A percentile compares a stretch with the other conserved stretches of the same genome.
These are phyloP conservation scores for Anthoceros angustus DNA, from an alignment of 225 moss, liverwort and hornwort genomes.

Conservation along the genomic window DNA sequence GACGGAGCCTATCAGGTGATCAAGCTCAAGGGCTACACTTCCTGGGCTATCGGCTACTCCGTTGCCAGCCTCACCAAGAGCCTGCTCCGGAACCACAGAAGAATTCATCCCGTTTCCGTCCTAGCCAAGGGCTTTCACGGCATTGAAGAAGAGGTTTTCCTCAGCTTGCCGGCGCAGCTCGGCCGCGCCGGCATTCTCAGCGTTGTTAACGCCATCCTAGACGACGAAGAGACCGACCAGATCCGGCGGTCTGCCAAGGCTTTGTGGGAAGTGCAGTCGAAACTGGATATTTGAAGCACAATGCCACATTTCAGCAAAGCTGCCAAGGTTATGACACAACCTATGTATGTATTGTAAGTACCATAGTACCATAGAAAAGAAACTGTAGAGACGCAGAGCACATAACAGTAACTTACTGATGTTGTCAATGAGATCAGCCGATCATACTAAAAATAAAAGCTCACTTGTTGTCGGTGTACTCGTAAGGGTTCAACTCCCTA, in stretches of 20 bases:
- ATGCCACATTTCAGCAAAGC: too few species aligned
- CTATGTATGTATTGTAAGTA: too few species aligned
- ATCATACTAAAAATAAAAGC: too few species aligned
- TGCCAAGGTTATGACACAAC: too few species aligned
- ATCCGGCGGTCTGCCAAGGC: conserved; percentile 42
- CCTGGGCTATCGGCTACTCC: conserved; percentile 90
- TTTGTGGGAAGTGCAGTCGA: conserved; percentile 34
- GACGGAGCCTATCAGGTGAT: conserved; percentile 83
- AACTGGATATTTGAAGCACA: conserved; percentile 24
- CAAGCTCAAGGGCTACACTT: conserved; percentile 79
- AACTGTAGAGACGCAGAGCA: too few species aligned
- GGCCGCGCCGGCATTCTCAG: conserved; percentile 41
- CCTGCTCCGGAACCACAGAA: conserved; percentile 60
- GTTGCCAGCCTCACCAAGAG: conserved; percentile 62
- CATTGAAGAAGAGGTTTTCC: conserved; percentile 57
- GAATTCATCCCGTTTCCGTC: conserved; percentile 76
- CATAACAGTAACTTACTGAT: too few species aligned
- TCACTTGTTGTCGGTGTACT: too few species aligned
- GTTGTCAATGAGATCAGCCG: too few species aligned
- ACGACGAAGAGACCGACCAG: conserved; percentile 30
- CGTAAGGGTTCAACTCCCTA: too few species aligned
- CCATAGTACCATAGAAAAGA: too few species aligned
- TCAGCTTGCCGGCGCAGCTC: conserved; percentile 58
- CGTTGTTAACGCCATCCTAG: conserved; percentile 45
- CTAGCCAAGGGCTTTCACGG: conserved; percentile 74